Percentiles rank a stretch among this genome's conserved stretches.
Evolutionary conservation across 1,284 basidiomycete genomes (phyloP).

Genomic region (Moesziomyces parantarcticus): DNA sequence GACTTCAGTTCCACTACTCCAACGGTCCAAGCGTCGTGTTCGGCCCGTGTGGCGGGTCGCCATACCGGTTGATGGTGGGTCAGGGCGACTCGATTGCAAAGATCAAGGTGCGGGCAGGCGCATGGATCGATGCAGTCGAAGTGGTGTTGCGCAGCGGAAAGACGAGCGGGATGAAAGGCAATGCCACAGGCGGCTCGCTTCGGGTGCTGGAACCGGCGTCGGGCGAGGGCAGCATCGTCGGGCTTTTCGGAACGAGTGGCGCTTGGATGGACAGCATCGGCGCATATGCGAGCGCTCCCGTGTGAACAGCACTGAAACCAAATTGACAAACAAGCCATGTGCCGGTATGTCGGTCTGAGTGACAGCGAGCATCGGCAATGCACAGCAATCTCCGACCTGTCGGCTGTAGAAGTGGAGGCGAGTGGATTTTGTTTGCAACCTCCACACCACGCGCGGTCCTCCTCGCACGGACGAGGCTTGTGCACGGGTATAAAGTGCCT

Average conservation of each 20-base stretch:
- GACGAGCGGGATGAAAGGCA: slow-evolving; percentile 38
- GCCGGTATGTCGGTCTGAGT: too few species aligned
- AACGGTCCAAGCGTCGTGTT: slow-evolving; percentile 5
- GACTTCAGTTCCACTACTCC: slow-evolving; percentile 17
- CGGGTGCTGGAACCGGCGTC: slow-evolving; percentile 29
- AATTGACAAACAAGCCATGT: neutral
- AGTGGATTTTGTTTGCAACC: too few species aligned
- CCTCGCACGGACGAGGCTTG: too few species aligned
- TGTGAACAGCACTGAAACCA: neutral
- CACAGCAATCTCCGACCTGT: too few species aligned
- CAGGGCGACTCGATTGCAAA: slow-evolving; percentile 18
- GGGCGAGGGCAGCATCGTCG: slow-evolving; percentile 21
- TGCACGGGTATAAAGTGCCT: too few species aligned
- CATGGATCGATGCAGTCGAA: slow-evolving; percentile 50
- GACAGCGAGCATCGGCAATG: too few species aligned
- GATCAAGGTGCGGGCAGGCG: slow-evolving; percentile 34
- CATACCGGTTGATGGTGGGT: slow-evolving; percentile 13
- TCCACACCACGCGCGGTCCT: too few species aligned
- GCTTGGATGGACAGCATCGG: slow-evolving; percentile 42
- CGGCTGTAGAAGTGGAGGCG: too few species aligned
- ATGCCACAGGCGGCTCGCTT: slow-evolving; percentile 27
- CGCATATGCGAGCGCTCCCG: slow-evolving; percentile 10
- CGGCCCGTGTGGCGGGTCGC: slow-evolving; percentile 26
- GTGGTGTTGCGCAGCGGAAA: slow-evolving; percentile 30
- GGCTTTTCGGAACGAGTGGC: slow-evolving; percentile 32